A percentile compares a stretch with the other conserved stretches of the same genome.
These are phyloP conservation scores for Scleroderma citrinum DNA, from an alignment of 768 basidiomycete genomes.

Conservation along the genomic window DNA sequence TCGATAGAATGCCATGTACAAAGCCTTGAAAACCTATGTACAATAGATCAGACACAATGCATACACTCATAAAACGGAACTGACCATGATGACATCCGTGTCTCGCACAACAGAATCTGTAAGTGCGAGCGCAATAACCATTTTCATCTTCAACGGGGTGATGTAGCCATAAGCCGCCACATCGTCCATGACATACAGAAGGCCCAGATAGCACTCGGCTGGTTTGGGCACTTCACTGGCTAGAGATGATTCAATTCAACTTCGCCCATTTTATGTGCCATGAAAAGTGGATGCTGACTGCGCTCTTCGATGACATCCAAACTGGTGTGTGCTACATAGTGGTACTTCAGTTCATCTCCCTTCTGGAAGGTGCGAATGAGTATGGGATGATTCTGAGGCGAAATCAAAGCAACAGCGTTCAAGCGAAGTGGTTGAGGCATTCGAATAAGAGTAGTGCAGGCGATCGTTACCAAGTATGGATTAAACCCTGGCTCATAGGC, in stretches of 20 bases:
- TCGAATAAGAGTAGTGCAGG: background rate
- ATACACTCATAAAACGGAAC: conserved; percentile 15
- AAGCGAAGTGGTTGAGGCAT: conserved; percentile 69
- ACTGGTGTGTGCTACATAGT: conserved; percentile 87
- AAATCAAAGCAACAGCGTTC: conserved; percentile 82
- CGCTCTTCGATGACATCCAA: conserved; percentile 90
- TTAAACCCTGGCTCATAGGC: no score
- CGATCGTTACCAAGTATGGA: background rate
- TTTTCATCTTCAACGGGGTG: conserved; percentile 83
- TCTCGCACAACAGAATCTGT: conserved; percentile 80
- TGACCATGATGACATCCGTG: conserved; percentile 67
- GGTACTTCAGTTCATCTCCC: conserved; percentile 69
- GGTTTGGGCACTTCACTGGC: conserved; percentile 47
- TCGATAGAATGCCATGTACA: conserved; percentile 83
- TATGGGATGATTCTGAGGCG: conserved; percentile 73
- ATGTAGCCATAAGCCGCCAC: conserved; percentile 91
- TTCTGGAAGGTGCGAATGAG: conserved; percentile 68
- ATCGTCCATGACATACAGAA: conserved; percentile 89
- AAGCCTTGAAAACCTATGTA: conserved; percentile 74
- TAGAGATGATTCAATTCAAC: conserved; percentile 5
- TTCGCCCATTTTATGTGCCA: background rate
- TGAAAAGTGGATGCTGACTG: conserved; percentile 43
- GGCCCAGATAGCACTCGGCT: conserved; percentile 76
- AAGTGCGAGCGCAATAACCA: conserved; percentile 72
- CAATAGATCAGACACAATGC: background rate